Conservation (phyloP, 225 moss, liverwort and hornwort species). For the Pseudoscleropodium purum region DNA sequence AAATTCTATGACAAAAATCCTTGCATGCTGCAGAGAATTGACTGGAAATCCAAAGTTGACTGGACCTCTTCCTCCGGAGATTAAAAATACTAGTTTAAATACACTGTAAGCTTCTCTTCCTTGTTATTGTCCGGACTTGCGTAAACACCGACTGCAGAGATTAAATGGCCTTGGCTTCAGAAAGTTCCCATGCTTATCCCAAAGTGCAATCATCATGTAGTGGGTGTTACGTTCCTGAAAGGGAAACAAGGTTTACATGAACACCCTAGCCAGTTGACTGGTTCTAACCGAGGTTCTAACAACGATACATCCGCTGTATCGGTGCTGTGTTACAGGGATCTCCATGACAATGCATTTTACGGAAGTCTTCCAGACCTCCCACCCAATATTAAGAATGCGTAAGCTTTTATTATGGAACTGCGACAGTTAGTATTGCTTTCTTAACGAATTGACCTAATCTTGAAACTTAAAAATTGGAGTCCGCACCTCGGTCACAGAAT, state of each 20-base stretch:
- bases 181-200: background rate
- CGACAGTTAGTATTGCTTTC: background rate
- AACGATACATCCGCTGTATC: background rate
- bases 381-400: background rate
- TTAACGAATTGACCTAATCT: too few species aligned
- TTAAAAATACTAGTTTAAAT: background rate
- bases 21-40: background rate
- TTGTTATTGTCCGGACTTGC: too few species aligned
- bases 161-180: background rate
- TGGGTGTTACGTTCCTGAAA: too few species aligned
- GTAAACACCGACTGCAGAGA: background rate
- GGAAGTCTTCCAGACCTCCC: background rate
- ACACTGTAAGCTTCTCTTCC: background rate
- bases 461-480: background rate
- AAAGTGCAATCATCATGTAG: background rate
- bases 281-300: background rate
- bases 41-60: background rate
- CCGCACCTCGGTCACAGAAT: background rate
- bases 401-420: background rate
- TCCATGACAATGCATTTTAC: conserved; percentile 4
- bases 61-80: background rate
- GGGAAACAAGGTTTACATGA: background rate
- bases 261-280: background rate
- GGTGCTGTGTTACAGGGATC: background rate
- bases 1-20: background rate